Conservation (phyloP, 2,329 filamentous ascomycete genomes). For the Fusarium robinianum region DNA sequence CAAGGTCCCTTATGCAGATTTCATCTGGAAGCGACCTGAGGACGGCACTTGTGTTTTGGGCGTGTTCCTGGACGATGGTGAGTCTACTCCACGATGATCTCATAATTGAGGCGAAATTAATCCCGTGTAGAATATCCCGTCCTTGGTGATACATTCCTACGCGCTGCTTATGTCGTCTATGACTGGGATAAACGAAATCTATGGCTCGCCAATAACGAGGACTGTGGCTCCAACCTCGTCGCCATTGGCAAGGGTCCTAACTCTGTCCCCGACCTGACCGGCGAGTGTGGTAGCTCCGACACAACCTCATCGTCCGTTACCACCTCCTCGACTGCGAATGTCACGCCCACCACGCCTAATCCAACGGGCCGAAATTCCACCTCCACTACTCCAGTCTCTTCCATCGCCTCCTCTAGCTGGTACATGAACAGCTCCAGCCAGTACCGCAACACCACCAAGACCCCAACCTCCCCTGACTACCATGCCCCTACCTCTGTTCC, state of each 20-base stretch:
- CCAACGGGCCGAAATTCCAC: too few species aligned
- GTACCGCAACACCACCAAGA: not conserved
- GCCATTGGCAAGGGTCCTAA: constrained; percentile 47
- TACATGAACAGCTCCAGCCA: not conserved
- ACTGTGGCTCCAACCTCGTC: constrained; percentile 46
- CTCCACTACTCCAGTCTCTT: not conserved
- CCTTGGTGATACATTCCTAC: constrained; percentile 51
- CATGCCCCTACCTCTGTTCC: constrained; percentile 9
- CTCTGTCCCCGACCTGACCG: constrained; percentile 40
- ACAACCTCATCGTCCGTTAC: constrained; percentile 24
- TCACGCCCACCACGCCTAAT: constrained; percentile 9
- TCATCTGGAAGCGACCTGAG: constrained; percentile 47
- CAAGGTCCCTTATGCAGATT: constrained; percentile 51
- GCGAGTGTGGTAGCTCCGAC: constrained; percentile 36
- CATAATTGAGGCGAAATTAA: not conserved
- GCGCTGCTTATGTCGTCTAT: constrained; percentile 51
- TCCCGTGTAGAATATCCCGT: constrained; percentile 42
- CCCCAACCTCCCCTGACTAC: not conserved
- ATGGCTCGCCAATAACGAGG: constrained; percentile 44
- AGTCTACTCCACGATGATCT: not conserved
- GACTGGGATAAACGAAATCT: constrained; percentile 48
- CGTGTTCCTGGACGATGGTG: constrained; percentile 47
- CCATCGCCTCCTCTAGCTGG: not conserved
- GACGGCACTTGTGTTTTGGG: constrained; percentile 48
- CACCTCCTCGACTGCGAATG: not conserved